phyloP scores from a whole-genome alignment of 2,329 filamentous ascomycete species.

The Neophaeococcomyces mojaviensis region DNA sequence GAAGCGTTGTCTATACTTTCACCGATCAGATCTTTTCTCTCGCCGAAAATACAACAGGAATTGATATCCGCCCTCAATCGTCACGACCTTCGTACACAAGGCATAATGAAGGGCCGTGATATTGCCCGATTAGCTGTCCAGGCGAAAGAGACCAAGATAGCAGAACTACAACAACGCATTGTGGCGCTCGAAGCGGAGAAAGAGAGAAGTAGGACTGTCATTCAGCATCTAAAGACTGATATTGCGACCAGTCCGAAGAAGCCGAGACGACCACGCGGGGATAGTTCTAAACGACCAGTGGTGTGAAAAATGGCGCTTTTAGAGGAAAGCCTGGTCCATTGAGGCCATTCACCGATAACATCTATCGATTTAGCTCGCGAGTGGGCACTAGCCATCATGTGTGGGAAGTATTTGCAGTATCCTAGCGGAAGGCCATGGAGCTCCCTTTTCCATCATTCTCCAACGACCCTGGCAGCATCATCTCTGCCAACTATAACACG shows the following conservation, averaged over 20 bases:
- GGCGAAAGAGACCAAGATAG: conserved; percentile 56
- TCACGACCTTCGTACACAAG: conserved; percentile 52
- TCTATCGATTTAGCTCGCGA: too few relatives aligned
- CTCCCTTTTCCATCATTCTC: too few relatives aligned
- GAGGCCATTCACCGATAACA: too few relatives aligned
- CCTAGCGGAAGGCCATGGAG: too few relatives aligned
- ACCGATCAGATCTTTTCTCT: conserved; percentile 24
- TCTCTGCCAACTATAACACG: too few relatives aligned
- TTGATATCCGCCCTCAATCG: conserved; percentile 42
- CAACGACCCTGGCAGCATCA: too few relatives aligned
- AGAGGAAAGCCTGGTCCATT: too few relatives aligned
- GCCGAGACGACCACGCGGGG: conserved; percentile 8
- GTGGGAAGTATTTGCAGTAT: too few relatives aligned
- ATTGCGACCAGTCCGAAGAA: conserved; percentile 21
- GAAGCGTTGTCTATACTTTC: conserved; percentile 30
- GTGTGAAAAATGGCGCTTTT: neutral
- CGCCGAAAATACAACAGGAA: conserved; percentile 29
- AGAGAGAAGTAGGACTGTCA: conserved; percentile 44
- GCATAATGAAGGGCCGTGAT: conserved; percentile 59
- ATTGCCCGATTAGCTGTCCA: conserved; percentile 55
- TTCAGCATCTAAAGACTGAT: conserved; percentile 31
- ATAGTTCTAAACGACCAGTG: neutral
- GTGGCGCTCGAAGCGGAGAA: conserved; percentile 47
- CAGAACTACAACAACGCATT: conserved; percentile 61
- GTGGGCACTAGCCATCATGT: too few relatives aligned